Conservation (phyloP, 805 yeast genomes). For the Metschnikowia henanensis region DNA sequence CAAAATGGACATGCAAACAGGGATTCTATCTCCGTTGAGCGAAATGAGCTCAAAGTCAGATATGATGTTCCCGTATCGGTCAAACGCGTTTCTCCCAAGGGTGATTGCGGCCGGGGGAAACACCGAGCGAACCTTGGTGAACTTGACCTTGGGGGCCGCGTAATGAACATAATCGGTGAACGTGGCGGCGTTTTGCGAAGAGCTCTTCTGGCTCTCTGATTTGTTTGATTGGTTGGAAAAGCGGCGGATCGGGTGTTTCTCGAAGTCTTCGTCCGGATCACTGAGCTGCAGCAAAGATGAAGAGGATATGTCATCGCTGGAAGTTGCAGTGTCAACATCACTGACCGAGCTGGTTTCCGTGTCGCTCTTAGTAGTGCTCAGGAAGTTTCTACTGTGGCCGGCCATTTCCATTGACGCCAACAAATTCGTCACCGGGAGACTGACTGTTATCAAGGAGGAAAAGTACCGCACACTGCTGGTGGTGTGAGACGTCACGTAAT, state of each 20-base stretch:
- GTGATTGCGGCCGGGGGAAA: slow-evolving; percentile 80
- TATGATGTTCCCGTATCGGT: slow-evolving; percentile 58
- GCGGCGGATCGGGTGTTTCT: slow-evolving; percentile 17
- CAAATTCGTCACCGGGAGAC: slow-evolving; percentile 55
- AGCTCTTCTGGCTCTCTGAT: slow-evolving; percentile 20
- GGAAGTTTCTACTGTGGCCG: slow-evolving; percentile 20
- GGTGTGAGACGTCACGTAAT: slow-evolving; percentile 42
- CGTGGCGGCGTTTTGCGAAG: slow-evolving; percentile 26
- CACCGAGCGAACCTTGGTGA: slow-evolving; percentile 65
- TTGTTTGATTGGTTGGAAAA: slow-evolving; percentile 21
- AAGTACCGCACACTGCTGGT: slow-evolving; percentile 48
- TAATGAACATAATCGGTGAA: slow-evolving; percentile 75
- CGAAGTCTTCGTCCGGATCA: slow-evolving; percentile 21
- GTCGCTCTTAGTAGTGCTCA: background rate
- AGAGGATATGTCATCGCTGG: slow-evolving; percentile 14
- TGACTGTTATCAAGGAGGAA: slow-evolving; percentile 49
- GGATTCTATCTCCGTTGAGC: slow-evolving; percentile 67
- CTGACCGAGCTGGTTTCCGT: slow-evolving; percentile 13
- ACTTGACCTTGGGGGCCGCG: slow-evolving; percentile 68
- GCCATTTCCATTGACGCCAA: slow-evolving; percentile 44
- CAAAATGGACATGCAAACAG: slow-evolving; percentile 58
- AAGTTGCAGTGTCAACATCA: slow-evolving; percentile 12
- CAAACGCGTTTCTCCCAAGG: slow-evolving; percentile 72
- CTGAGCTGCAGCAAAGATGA: slow-evolving; percentile 16
- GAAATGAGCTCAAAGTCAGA: slow-evolving; percentile 74